Conservation (phyloP, 2,329 filamentous ascomycete species). For the Dothistroma pini region DNA sequence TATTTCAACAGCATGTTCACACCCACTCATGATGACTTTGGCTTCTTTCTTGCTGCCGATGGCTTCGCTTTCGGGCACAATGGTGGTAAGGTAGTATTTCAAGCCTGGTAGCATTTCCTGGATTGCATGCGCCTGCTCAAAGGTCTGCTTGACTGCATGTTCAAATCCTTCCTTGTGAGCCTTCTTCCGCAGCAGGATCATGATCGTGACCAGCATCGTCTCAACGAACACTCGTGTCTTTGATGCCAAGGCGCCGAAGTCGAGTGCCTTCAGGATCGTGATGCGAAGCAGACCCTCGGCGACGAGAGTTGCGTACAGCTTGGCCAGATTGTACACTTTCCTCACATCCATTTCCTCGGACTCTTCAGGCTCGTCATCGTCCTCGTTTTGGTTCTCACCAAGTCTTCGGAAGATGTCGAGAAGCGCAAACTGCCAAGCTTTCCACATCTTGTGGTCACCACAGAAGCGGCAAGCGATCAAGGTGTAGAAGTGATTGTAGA, state of each 20-base stretch:
- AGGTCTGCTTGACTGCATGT: constrained; percentile 60
- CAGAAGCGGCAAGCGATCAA: constrained; percentile 78
- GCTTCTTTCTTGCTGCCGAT: constrained; percentile 49
- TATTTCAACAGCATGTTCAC: constrained; percentile 28
- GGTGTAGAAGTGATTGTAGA: constrained; percentile 92
- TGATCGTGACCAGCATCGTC: constrained; percentile 69
- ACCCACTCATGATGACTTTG: constrained; percentile 48
- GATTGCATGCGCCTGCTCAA: constrained; percentile 60
- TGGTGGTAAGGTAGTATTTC: constrained; percentile 74
- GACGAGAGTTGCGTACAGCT: constrained; percentile 62
- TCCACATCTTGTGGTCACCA: constrained; percentile 66
- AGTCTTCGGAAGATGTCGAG: constrained; percentile 83
- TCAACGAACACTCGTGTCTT: constrained; percentile 78
- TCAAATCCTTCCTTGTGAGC: constrained; percentile 44
- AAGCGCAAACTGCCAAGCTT: constrained; percentile 81
- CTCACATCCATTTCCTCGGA: constrained; percentile 52
- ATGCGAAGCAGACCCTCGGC: constrained; percentile 57
- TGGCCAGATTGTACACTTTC: constrained; percentile 64
- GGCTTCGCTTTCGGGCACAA: constrained; percentile 63
- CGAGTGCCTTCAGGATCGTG: constrained; percentile 63
- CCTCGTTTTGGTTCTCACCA: constrained; percentile 70
- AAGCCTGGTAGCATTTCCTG: constrained; percentile 69
- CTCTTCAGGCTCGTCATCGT: constrained; percentile 54
- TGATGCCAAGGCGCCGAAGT: constrained; percentile 71
- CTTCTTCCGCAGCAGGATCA: constrained; percentile 53